Evolutionary conservation across 1,284 basidiomycete genomes (phyloP).

Genomic region (Tranzscheliella williamsii): DNA sequence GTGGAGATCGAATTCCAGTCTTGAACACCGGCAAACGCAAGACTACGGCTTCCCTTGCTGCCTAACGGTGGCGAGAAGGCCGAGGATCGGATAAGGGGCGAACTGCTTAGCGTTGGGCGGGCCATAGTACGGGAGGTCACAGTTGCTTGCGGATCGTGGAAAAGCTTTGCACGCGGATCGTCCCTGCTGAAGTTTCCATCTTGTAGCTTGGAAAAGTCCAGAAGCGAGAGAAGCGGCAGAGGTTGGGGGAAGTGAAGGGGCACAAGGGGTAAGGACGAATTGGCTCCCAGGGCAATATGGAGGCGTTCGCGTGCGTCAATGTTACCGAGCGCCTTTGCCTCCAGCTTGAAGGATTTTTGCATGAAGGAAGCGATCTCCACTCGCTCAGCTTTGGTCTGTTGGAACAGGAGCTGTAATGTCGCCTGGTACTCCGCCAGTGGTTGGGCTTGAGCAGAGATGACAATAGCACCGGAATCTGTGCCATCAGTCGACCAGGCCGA

Average conservation of each 20-base stretch:
- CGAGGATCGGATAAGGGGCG: conserved; percentile 35
- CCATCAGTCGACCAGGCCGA: conserved; percentile 8
- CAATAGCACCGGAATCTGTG: not conserved
- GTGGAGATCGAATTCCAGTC: conserved; percentile 25
- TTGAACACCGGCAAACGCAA: conserved; percentile 33
- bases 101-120: conserved; percentile 24
- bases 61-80: conserved; percentile 23
- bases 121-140: conserved; percentile 22
- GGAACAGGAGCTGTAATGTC: conserved; percentile 30
- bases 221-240: conserved; percentile 43
- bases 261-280: conserved; percentile 19
- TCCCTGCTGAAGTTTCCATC: conserved; percentile 13
- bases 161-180: conserved; percentile 3
- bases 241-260: conserved; percentile 48
- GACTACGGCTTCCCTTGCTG: conserved; percentile 2
- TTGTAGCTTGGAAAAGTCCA: conserved; percentile 26
- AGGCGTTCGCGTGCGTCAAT: conserved; percentile 29
- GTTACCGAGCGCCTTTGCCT: conserved; percentile 44
- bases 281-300: conserved; percentile 8
- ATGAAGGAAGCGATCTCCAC: conserved; percentile 16
- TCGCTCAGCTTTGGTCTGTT: conserved; percentile 2
- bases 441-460: conserved; percentile 8
- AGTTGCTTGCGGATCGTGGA: conserved; percentile 25
- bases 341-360: conserved; percentile 38
- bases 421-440: conserved; percentile 42